Evolutionary conservation across 805 yeast species (phyloP).

Genomic region (Maudiozyma saulgeensis): DNA sequence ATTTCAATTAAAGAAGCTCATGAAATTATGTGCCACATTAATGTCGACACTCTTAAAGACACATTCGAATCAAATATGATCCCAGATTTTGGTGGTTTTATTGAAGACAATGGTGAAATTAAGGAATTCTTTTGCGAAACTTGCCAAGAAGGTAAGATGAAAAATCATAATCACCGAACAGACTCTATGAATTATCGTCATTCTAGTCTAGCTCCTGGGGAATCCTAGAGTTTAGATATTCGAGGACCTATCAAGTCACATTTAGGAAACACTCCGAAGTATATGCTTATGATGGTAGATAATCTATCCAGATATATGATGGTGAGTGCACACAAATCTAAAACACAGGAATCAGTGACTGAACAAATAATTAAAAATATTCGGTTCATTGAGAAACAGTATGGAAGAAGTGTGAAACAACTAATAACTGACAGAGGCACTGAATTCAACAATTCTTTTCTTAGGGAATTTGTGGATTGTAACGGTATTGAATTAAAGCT

Average conservation of each 20-base stretch:
- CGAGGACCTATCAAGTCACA: not conserved
- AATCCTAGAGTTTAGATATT: not conserved
- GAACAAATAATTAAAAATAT: not conserved
- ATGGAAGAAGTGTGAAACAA: slow-evolving; percentile 2
- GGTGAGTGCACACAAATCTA: not conserved
- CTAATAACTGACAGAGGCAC: slow-evolving; percentile 5
- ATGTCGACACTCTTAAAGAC: no score
- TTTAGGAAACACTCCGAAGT: not conserved
- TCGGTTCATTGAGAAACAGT: slow-evolving; percentile 1
- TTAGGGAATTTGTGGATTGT: not conserved
- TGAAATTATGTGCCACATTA: no score
- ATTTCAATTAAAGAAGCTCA: no score
- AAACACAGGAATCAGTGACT: not conserved
- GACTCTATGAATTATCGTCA: not conserved
- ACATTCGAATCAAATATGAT: no score
- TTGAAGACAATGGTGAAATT: no score
- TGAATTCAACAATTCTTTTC: slow-evolving; percentile 3
- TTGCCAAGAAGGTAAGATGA: not conserved
- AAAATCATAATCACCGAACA: not conserved
- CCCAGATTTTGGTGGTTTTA: no score
- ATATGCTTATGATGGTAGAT: slow-evolving; percentile 5
- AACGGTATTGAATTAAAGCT: slow-evolving; percentile 2
- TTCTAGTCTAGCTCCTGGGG: not conserved
- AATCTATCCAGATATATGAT: slow-evolving; percentile 5
- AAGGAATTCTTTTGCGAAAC: not conserved